Evolutionary conservation across 371 early-diverging fungal genomes (phyloP), one percentile per base, ranked within the genome.

Genomic region (Dipsacomyces acuminosporus): DNA sequence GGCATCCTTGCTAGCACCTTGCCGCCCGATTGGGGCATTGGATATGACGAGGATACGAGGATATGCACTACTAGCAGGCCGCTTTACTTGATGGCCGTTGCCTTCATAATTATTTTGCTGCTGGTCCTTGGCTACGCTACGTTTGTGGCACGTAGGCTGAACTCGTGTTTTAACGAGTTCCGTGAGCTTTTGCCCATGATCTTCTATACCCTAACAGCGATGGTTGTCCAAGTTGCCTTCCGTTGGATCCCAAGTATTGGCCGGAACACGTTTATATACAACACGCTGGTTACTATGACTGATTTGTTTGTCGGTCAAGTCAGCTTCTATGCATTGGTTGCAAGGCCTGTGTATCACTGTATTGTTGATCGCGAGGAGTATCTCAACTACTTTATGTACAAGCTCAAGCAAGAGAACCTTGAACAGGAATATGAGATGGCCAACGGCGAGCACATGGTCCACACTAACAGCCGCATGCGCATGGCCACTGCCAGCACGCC

Each of bases 341-440:
- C 41, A 19, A 43, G 30, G 33, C 57, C 66, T 2, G 36, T 46
- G 15, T 38, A 30, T 21, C 66, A 61, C 26, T 61, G 61, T 20
- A 19, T 48, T 9, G 15, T 20, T 3, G 57, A 53, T 24, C 46
- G 53, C 11, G 60, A 59, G 17, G 59, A 25, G 26, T 64, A 64
- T 21, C 19, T 64, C 8, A 18, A 24, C 7, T 44, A 17, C 15
- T 66, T 66, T 23, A 13, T 66, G 45, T 45, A 46, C 25, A 61
- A 41, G 13, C 54, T 66, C 21, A 44, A 51, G 8, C 45, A 46
- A 8, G 57, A 56, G 35, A 38, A 61, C 34, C 45, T 41, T 2
- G 48, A 53, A 42, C 33, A 48, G 2, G 62, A 61, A 47, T 61
- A 66, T 26, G 66, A 65, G 45, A 8, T 65, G 51, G 66, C 66